Evolutionary conservation across 306 rosid species (phyloP).

Genomic region (Lagenaria siceraria): DNA sequence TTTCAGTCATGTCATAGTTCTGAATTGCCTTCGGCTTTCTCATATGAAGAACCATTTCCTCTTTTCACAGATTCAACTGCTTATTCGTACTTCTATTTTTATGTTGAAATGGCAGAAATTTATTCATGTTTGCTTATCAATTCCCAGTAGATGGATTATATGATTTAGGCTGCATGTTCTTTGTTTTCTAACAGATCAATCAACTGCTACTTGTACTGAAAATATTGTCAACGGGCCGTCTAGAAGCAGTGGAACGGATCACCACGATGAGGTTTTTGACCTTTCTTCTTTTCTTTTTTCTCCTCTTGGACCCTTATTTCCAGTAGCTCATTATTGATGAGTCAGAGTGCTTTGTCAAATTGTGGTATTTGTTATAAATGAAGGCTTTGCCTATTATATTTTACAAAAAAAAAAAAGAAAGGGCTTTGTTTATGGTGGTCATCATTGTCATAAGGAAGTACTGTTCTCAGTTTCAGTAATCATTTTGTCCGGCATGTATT

Average conservation of each 20-base stretch:
- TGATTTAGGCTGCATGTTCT: neutral
- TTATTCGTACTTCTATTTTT: neutral
- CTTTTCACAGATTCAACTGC: neutral
- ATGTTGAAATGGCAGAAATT: neutral
- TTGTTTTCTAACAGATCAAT: conserved; percentile 23
- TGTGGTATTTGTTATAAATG: neutral
- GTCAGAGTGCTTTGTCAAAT: neutral
- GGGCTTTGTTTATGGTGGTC: neutral
- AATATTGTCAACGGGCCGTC: conserved; percentile 14
- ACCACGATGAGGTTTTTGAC: conserved; percentile 34
- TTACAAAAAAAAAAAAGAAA: too few relatives aligned
- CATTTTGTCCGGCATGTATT: neutral
- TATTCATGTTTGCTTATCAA: neutral
- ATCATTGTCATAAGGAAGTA: neutral
- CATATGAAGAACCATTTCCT: neutral
- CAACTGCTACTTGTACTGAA: conserved; percentile 19
- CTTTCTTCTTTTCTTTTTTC: neutral
- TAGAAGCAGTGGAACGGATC: conserved; percentile 21
- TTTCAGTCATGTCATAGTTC: neutral
- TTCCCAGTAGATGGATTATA: neutral
- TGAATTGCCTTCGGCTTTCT: neutral
- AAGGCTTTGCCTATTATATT: neutral
- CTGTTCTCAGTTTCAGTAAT: neutral
- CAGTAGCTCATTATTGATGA: neutral
- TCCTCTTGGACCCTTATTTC: neutral